These are phyloP conservation scores for Diaporthe aspalathi DNA, from an alignment of 2,329 filamentous ascomycete genomes.

Conservation along the genomic window DNA sequence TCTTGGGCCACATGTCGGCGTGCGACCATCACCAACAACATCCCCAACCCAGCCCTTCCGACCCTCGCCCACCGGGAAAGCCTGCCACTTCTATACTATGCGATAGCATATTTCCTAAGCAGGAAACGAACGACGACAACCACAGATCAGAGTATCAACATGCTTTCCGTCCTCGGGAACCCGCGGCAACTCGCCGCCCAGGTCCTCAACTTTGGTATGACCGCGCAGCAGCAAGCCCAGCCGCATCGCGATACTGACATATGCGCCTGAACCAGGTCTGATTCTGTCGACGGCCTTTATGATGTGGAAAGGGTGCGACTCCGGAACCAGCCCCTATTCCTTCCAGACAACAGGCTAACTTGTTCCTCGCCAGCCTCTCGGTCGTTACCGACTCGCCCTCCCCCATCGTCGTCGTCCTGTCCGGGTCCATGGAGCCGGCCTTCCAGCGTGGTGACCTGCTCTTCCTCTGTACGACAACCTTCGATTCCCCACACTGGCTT, in stretches of 20 bases:
- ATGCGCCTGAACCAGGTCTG: constrained; percentile 58
- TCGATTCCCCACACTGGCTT: too few species aligned
- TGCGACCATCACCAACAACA: background rate
- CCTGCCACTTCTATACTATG: constrained; percentile 5
- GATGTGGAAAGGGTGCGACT: constrained; percentile 58
- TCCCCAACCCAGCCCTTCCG: background rate
- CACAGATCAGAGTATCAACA: constrained; percentile 50
- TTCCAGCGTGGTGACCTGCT: constrained; percentile 83
- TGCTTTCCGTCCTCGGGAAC: constrained; percentile 78
- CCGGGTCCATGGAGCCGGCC: constrained; percentile 85
- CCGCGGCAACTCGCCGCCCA: constrained; percentile 85
- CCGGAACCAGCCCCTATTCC: background rate
- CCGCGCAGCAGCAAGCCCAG: background rate
- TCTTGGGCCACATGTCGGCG: background rate
- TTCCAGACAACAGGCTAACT: constrained; percentile 40
- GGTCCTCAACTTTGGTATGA: constrained; percentile 80
- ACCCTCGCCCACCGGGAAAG: background rate
- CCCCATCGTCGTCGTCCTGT: constrained; percentile 86
- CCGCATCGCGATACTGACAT: constrained; percentile 9
- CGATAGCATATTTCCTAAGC: background rate
- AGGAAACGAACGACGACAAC: background rate
- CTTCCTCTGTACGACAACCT: constrained; percentile 67
- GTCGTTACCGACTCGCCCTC: constrained; percentile 80
- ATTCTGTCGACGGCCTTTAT: constrained; percentile 93
- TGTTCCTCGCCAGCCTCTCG: constrained; percentile 67